Evolutionary conservation across 2,329 filamentous ascomycete species (phyloP), one percentile per base, ranked within the genome.

Genomic region (Zymoseptoria pseudotritici): DNA sequence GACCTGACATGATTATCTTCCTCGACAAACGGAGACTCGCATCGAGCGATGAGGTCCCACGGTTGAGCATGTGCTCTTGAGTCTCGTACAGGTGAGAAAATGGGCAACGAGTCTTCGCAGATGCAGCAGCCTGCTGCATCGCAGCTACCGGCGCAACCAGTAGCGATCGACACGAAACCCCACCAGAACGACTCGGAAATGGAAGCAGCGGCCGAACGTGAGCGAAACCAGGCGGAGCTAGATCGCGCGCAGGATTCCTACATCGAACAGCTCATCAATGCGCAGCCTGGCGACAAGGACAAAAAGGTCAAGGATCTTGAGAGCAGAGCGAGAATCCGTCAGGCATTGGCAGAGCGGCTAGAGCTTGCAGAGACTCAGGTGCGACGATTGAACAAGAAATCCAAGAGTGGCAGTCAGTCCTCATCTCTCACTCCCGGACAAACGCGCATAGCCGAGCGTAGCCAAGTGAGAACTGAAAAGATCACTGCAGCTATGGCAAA

Each of bases 81-180:
- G 36, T 46, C 17, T n/a, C 17, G 6, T 46, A n/a, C 13, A 46
- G 13, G 36, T n/a, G 50, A 29, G 52, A 26, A 13, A 4, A 64
- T 64, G 62, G 62, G 62, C 13, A 60, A 60, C 53, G 42, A 53
- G 24, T 60, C 58, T 51, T 62, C 60, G 21, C 62, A 64, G 42
- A 56, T 62, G n/a, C 55, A 58, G 26, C 54, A 54, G 19, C 36
- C 56, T 21, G 52, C 60, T 21, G 57, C 57, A 21, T 54, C 55
- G 26, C 58, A 57, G 36, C 50, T 42, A 17, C 53, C 26, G 24
- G 51, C 22, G 52, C 20, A 46, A 46, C 17, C 13, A 2, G 11
- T n/a, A 13, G 4, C 36, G 36, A 46, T 46, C 36, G 36, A 46
- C 13, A 11, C 11, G 36, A 46, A 17, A 46, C 17, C 36, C 36